Evolutionary conservation across 768 basidiomycete species (phyloP).

Genomic region (Cyathus striatus): DNA sequence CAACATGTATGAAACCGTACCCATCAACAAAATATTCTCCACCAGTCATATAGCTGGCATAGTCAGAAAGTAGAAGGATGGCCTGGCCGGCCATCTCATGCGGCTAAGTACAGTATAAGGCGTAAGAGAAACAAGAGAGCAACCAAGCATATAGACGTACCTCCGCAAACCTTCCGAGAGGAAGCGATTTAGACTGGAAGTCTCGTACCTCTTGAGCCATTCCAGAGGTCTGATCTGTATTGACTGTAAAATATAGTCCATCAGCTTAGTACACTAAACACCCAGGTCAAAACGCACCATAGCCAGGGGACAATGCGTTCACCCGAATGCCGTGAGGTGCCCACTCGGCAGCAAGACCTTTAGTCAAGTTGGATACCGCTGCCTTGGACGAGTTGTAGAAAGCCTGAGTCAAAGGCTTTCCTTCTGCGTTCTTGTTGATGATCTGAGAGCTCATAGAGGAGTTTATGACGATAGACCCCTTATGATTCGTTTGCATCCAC

Average conservation of each 20-base stretch:
- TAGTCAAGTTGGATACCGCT: slow-evolving; percentile 51
- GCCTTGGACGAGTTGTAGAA: slow-evolving; percentile 69
- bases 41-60: slow-evolving; percentile 55
- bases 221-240: slow-evolving; percentile 52
- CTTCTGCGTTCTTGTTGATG: slow-evolving; percentile 44
- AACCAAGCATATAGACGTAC: slow-evolving; percentile 15
- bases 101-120: slow-evolving; percentile 29
- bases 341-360: slow-evolving; percentile 64
- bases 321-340: slow-evolving; percentile 46
- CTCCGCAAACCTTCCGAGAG: slow-evolving; percentile 54
- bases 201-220: slow-evolving; percentile 46
- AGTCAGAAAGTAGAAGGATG: slow-evolving; percentile 45
- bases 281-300: slow-evolving; percentile 37
- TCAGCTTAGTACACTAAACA: not conserved
- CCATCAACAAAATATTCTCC: slow-evolving; percentile 53
- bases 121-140: not conserved
- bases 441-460: slow-evolving; percentile 67
- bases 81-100: slow-evolving; percentile 54
- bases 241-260: slow-evolving; percentile 25
- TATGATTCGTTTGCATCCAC: slow-evolving; percentile 31
- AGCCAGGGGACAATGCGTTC: slow-evolving; percentile 61
- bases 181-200: slow-evolving; percentile 44
- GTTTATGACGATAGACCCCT: slow-evolving; percentile 58
- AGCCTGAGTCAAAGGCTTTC: slow-evolving; percentile 40
- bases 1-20: slow-evolving; percentile 21